Base-by-base conservation (phyloP, 169 alveolate genomes). In the Eimeria maxima region DNA sequence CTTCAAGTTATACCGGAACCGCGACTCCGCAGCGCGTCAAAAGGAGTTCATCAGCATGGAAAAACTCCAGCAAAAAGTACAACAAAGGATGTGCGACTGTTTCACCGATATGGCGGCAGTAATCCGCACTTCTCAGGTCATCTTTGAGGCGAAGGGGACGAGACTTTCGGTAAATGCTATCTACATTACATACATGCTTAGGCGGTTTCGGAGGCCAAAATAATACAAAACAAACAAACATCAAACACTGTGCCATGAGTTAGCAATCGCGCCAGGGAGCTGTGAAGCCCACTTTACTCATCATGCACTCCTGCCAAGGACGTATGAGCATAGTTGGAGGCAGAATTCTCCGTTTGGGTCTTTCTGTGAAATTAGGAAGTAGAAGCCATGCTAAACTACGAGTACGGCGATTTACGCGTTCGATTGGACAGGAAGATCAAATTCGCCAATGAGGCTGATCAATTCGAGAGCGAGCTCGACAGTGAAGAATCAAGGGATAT, bases 361-460 rank as follows among this genome's bases (percentile, higher is more conserved):
- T 33, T 22, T 29, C 18, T 63, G 65, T 44, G 60, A 60, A 33
- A 33, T 38, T 47, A 87, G 93, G 73, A 38, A 87, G 93, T 87
- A 13, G 65, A 87, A 5, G 13, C 42, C 63, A 27, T 87, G 93
- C 60, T 87, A 13, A 63, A 87, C 47, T 63, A 87, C 81, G 93
- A 87, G 57, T 87, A 38, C 33, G 93, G 93, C 44, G 81, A 57
- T 4, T 18, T 87, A 44, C 93, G 65, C 24, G 80, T 87, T 55
- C 93, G 93, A 47, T 83, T 87, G 65, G 93, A 87, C 50, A 47
- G 93, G 33, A 87, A 63, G 73, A 87, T 87, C 47, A 63, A 80
- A 63, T 87, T 87, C 65, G 93, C 93, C 45, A 71, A 63, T 50
- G 65, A 38, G 44, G 8, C 44, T 10, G 81, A 44, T 3, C 65